phyloP scores from a whole-genome alignment of 345 rosid species.

The Brassica juncea region DNA sequence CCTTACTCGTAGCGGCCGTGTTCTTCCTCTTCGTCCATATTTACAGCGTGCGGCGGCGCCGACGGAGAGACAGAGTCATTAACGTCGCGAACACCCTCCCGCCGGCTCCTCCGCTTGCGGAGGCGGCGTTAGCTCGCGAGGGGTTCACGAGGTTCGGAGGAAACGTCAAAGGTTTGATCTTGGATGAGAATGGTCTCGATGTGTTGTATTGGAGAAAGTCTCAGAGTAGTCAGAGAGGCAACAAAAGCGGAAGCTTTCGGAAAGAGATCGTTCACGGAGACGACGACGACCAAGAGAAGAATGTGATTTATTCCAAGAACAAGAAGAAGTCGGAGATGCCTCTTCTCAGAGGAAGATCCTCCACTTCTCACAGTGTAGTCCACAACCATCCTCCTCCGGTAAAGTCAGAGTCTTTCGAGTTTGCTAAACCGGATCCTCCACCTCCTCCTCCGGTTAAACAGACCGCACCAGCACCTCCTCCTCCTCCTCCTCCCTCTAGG shows the following conservation, averaged over 20 bases:
- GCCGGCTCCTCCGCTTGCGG: conserved; percentile 18
- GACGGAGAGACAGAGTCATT: conserved; percentile 37
- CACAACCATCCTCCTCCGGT: conserved; percentile 19
- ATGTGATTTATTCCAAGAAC: conserved; percentile 17
- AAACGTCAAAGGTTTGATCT: conserved; percentile 51
- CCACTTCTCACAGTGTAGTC: conserved; percentile 48
- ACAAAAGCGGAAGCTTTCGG: conserved; percentile 22
- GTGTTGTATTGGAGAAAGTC: conserved; percentile 55
- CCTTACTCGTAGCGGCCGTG: conserved; percentile 53
- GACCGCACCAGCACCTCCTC: conserved; percentile 35
- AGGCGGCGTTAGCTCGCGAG: conserved; percentile 27
- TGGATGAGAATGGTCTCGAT: conserved; percentile 54
- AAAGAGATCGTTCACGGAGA: conserved; percentile 12
- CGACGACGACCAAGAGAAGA: conserved; percentile 26
- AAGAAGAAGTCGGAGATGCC: conserved; percentile 49
- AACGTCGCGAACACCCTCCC: conserved; percentile 16
- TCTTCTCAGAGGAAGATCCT: conserved; percentile 66
- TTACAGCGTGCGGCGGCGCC: conserved; percentile 37
- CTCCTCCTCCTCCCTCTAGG: conserved; percentile 38
- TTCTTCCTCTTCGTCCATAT: conserved; percentile 56
- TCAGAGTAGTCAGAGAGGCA: conserved; percentile 31
- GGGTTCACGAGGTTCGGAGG: conserved; percentile 41
- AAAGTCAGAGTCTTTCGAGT: conserved; percentile 24
- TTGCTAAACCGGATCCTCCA: neutral
- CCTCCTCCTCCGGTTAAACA: conserved; percentile 31